Base-by-base conservation (phyloP, 1,284 basidiomycete genomes). In the Microbotryum scabiosae region DNA sequence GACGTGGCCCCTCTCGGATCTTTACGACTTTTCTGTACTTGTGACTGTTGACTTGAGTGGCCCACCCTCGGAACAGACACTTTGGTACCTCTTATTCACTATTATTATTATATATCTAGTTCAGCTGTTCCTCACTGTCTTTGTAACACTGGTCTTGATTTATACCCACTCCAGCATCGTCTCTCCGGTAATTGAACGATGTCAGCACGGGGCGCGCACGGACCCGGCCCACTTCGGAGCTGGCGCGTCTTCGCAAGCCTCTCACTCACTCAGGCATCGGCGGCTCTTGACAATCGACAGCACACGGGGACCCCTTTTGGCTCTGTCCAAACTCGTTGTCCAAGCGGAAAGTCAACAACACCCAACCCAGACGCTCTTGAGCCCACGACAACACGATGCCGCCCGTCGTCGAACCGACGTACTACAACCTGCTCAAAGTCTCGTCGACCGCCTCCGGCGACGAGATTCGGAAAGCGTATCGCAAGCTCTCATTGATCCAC, bases 401-500 rank as follows among this genome's bases (percentile, higher is more conserved):
- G 30, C 32, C 32, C 75, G 76, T 75, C 2, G 71, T 61, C 25
- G 74, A 77, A 56, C 71, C 72, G 20, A 61, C 70, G 0, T 76
- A 75, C 54, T 93, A 93, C 74, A 88, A 92, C 45, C 75, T 92
- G 46, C 79, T 93, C 43, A 88, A 84, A 51, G 82, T 92, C 25
- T 72, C 80, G 56, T 77, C 84, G 41, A 78, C 78, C 61, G 90
- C 89, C 45, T 82, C 79, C 45, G 85, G 86, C 78, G 87, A 78
- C 67, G 89, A 94, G 68, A 89, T 96, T 73, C 93, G 92, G 77
- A 88, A 87, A 73, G 91, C 90, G 7, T 96, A 96, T 74, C 85
- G 87, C 28, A 51, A 53, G 5, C 47, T 58, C 7, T 54, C 57
- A 0, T 63, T 70, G 14, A 32, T 61, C 10, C 58, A 64, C 44